phyloP scores from a whole-genome alignment of 108 stramenopile genomes.

The Cylindrotheca closterium region DNA sequence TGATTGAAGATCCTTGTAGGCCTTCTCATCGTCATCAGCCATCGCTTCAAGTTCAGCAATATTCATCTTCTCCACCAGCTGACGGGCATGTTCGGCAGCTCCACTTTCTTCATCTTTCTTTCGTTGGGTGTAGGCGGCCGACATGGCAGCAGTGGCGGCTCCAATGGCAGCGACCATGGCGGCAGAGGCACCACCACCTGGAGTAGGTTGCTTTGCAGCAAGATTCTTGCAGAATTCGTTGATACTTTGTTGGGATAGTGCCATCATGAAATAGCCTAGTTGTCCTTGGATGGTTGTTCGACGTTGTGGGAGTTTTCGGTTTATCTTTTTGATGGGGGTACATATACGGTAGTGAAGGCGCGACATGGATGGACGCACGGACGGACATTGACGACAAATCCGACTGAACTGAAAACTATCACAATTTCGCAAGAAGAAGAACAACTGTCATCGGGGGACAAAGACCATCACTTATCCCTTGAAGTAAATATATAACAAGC shows the following conservation, averaged over 20 bases:
- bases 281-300: no score
- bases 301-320: not conserved
- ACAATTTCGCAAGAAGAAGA: no score
- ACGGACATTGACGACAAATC: not conserved
- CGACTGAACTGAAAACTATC: no score
- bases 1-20: constrained; percentile 69
- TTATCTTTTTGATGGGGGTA: not conserved
- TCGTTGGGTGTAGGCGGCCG: constrained; percentile 74
- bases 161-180: constrained; percentile 76
- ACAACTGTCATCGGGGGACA: no score
- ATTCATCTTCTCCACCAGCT: constrained; percentile 47
- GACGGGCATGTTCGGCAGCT: constrained; percentile 52
- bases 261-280: no score
- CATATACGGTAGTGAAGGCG: not conserved
- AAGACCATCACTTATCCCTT: no score
- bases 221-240: constrained; percentile 54
- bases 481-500: no score
- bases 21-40: constrained; percentile 72
- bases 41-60: constrained; percentile 35
- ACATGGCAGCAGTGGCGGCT: constrained; percentile 68
- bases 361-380: not conserved
- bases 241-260: constrained; percentile 21
- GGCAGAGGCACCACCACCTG: constrained; percentile 80
- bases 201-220: constrained; percentile 74
- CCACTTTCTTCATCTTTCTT: constrained; percentile 72